Base-by-base conservation (phyloP, 2,329 filamentous ascomycete species). In the Hypoxylon sp. region DNA sequence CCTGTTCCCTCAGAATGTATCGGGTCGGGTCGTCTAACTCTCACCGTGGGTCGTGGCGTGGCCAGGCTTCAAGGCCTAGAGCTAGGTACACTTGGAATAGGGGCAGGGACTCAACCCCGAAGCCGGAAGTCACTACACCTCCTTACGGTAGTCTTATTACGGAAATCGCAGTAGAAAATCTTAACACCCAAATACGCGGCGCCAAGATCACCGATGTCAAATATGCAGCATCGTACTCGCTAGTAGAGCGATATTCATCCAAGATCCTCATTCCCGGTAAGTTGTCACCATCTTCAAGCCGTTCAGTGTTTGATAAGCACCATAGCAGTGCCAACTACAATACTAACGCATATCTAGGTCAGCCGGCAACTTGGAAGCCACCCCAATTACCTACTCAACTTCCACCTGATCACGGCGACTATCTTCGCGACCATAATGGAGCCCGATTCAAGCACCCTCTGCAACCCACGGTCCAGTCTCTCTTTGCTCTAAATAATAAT, bases 251-350 rank as follows among this genome's bases (percentile, higher is more conserved):
- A 15, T 46, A 53, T 30, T 41, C 59, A n/a, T 49, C 56, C 13
- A 64, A 53, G 44, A 65, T 73, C 17, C 63, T 71, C 26, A 51
- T 73, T 34, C 71, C 71, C 59, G 71, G 71, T 73, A 43, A 48
- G 69, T 39, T 37, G 32, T 46, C 26, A 8, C 30, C 4, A 48
- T 11, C 39, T 34, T 15, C 32, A 34, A 15, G 32, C 15, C 32
- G 11, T 34, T 13, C 32, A 34, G 11, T 34, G 4, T 6, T 3
- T 34, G 3, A 15, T 4, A 13, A 34, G 32, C 32, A 4, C 24
- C 4, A 2, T 15, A 34, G 11, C 15, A 34, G 32, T 4, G 32
- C 32, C 32, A 22, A 20, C 24, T n/a, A 13, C 2, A 24, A 26
- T 50, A 34, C 62, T 71, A 39, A 72, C 46, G 17, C 15, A n/a